Base-by-base conservation (phyloP, 805 yeast genomes). In the Candida dajiaensis region DNA sequence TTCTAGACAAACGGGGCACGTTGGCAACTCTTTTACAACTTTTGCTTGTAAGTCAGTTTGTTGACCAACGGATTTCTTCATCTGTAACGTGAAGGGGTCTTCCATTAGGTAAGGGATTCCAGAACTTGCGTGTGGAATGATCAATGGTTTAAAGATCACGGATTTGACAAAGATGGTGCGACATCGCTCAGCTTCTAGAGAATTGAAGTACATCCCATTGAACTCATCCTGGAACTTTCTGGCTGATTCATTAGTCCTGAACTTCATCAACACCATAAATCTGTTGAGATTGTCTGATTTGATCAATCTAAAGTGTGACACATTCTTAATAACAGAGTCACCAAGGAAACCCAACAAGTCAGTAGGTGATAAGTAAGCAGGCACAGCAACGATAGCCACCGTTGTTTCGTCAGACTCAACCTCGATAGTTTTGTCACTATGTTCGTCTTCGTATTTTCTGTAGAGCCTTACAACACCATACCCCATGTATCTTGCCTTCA, bases 1-100 rank as follows among this genome's bases (percentile, higher is more conserved):
- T 56, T 89, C 97, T 16, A 89, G 68, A 59, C 97, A 89, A 0
- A 89, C 97, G 0, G 97, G 97, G 59, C 97, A 89, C 0, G 94
- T 85, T 0, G 97, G 96, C 26, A 89, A 70, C 61, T 89, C 97
- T 8, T 74, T 65, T 5, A 68, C 57, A 31, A 39, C 61, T 12
- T 65, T 57, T 29, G 63, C 54, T 3, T 50, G 46, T 9, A 58
- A 53, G 39, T 40, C 50, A 16, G 25, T 43, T 11, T 54, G 45
- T 19, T 38, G 25, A 23, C 21, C 13, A 43, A 20, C 40, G 8
- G 59, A 43, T 39, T 48, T 46, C 41, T 51, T 46, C 26, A 53
- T 51, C 33, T 52, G 53, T 22, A 60, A 47, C 0, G 90, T 84
- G 56, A 85, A 86, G 2, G 95, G 92, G 57, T 86, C 95, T 36